Evolutionary conservation across 495 filamentous ascomycete species (phyloP), one percentile per base, ranked within the genome.

Genomic region (Lasiosphaeris hirsuta): DNA sequence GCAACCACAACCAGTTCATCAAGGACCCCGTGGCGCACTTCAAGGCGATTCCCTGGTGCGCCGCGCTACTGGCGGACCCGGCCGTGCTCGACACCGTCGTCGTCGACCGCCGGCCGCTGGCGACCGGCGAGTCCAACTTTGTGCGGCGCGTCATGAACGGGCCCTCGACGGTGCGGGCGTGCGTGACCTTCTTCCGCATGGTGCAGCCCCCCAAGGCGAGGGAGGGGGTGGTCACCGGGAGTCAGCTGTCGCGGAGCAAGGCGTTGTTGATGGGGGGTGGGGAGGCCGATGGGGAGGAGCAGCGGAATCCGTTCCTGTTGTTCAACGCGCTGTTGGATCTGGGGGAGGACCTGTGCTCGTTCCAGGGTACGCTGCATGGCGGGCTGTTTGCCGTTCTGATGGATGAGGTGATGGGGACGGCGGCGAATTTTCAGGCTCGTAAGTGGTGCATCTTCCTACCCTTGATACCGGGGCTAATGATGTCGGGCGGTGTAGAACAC

Each of bases 361-460:
- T 47, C 42, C 23, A 8, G 44, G 53, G 56, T 1, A 59, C 37
- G 13, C 23, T 68, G 54, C 65, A 68, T 40, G 65, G 65, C 6
- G 65, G 65, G 1, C 37, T 62, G 50, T 34, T 61, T 47, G 48
- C 38, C 19, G 53, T 61, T 42, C 13, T 68, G 47, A 42, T 68
- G 60, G 65, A 68, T 45, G 65, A 68, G 48, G 44, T 60, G 2
- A 64, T 68, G 65, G 54, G 54, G 10, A 56, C 59, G 0, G 62
- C 62, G 38, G 62, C 62, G 5, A 53, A 61, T 43, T 62, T 53
- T 39, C 62, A 60, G 59, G 36, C 13, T 41, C 3, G 56, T 62
- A 37, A 37, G 52, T 53, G 19, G 15, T 42, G 10, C 9, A 10
- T 34, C 38, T 36, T 48, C 1, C 39, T 47, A 13, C 33, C 19